phyloP scores from a whole-genome alignment of 805 yeast species.

The Lachancea dasiensis region DNA sequence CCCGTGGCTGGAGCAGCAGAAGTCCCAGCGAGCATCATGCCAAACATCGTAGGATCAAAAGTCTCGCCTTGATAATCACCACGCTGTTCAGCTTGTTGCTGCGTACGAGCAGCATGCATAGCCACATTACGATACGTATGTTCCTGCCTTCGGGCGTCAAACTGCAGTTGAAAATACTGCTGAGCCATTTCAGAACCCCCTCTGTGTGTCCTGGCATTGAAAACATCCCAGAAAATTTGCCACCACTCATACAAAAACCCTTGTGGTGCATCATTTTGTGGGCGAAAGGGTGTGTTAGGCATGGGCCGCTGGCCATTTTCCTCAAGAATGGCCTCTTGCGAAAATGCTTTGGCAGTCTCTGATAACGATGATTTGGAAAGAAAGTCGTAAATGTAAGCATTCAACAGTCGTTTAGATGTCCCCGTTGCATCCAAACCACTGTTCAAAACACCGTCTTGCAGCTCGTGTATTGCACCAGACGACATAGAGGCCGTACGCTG shows the following conservation, averaged over 20 bases:
- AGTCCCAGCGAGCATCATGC: conserved; percentile 10
- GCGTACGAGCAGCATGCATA: conserved; percentile 40
- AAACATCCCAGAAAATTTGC: conserved; percentile 93
- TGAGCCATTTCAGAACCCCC: conserved; percentile 59
- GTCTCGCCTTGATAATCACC: conserved; percentile 34
- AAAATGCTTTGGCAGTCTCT: conserved; percentile 68
- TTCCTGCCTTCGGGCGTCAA: conserved; percentile 54
- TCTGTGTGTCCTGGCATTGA: conserved; percentile 69
- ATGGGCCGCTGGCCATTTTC: conserved; percentile 14
- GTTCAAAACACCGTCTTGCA: not conserved
- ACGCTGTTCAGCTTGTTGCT: conserved; percentile 36
- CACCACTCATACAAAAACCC: conserved; percentile 93
- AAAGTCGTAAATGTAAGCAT: conserved; percentile 85
- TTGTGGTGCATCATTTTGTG: conserved; percentile 65
- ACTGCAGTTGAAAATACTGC: conserved; percentile 63
- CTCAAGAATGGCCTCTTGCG: conserved; percentile 64
- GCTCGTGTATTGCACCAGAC: conserved; percentile 1
- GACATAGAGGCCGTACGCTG: not conserved
- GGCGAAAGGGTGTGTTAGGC: conserved; percentile 14
- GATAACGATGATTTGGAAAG: conserved; percentile 65
- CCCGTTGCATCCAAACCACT: not conserved
- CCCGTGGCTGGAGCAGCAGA: conserved; percentile 10
- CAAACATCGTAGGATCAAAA: conserved; percentile 23
- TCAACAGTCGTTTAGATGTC: conserved; percentile 48
- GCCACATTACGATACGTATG: conserved; percentile 43